Conservation (phyloP, 2,329 filamentous ascomycete genomes). For the Paecilomyces fulvus region DNA sequence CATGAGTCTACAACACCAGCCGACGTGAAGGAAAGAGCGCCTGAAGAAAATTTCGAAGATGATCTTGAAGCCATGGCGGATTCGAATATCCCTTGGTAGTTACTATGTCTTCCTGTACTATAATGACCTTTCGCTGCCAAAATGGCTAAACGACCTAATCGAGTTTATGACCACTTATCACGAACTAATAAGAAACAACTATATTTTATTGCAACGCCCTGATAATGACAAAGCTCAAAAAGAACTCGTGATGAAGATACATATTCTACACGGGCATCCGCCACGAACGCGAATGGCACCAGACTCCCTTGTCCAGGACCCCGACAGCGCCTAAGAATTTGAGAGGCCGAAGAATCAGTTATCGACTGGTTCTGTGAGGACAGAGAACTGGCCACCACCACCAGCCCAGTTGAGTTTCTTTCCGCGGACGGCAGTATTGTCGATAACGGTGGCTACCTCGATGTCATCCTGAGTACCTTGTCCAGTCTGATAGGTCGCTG, state of each 20-base stretch:
- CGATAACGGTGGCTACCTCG: slow-evolving; percentile 65
- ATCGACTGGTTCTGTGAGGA: slow-evolving; percentile 27
- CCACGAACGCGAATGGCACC: background rate
- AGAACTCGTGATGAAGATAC: slow-evolving; percentile 4
- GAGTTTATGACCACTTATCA: background rate
- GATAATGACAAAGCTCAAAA: background rate
- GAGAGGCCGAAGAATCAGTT: slow-evolving; percentile 7
- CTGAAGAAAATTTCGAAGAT: slow-evolving; percentile 44
- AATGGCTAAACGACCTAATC: background rate
- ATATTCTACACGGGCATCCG: slow-evolving; percentile 2
- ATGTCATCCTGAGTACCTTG: slow-evolving; percentile 73
- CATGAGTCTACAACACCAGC: slow-evolving; percentile 4
- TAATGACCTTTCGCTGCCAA: background rate
- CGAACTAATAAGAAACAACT: background rate
- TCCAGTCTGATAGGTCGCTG: slow-evolving; percentile 70
- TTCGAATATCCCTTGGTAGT: slow-evolving; percentile 12
- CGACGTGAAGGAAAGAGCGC: slow-evolving; percentile 31
- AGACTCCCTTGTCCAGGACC: background rate
- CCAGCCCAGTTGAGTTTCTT: slow-evolving; percentile 70
- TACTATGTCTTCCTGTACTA: background rate
- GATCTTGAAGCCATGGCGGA: slow-evolving; percentile 59
- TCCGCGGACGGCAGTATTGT: slow-evolving; percentile 72
- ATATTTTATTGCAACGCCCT: background rate
- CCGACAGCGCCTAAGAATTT: background rate
- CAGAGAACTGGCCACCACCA: slow-evolving; percentile 70